These are phyloP conservation scores for Apiotrichum mycotoxinovorans DNA, from an alignment of 1,284 basidiomycete genomes.

Conservation along the genomic window DNA sequence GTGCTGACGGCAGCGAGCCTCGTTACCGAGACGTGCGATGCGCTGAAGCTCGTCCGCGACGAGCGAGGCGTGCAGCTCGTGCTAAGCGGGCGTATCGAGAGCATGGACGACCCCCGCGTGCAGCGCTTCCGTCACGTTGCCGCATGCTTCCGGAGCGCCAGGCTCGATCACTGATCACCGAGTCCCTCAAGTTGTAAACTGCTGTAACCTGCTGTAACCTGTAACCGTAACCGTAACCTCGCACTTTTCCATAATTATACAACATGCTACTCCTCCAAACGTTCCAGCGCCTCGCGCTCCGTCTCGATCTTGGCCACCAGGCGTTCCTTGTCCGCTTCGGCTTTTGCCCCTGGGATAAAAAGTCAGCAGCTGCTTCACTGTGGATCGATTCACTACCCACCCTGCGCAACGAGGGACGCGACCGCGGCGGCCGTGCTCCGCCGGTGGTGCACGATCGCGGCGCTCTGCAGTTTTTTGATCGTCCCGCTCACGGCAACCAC, in stretches of 20 bases:
- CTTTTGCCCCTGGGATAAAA: conserved; percentile 1
- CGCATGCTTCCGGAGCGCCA: conserved; percentile 11
- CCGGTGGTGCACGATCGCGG: conserved; percentile 42
- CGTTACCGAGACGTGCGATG: conserved; percentile 7
- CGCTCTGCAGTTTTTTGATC: conserved; percentile 43
- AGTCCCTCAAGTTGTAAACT: not conserved
- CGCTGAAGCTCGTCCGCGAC: conserved; percentile 19
- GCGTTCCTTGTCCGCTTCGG: conserved; percentile 14
- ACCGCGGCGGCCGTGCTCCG: conserved; percentile 26
- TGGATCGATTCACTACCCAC: conserved; percentile 1
- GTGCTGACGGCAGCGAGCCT: conserved; percentile 6
- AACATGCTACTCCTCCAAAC: conserved; percentile 19
- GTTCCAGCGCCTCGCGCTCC: conserved; percentile 13
- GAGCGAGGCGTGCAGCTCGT: conserved; percentile 15
- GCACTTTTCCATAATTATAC: conserved; percentile 13
- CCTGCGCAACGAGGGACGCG: conserved; percentile 17
- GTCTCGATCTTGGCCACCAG: conserved; percentile 8
- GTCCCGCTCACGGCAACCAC: conserved; percentile 45
- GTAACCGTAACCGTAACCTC: not conserved
- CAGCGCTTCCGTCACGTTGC: conserved; percentile 9
- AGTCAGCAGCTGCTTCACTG: conserved; percentile 1
- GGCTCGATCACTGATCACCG: not conserved
- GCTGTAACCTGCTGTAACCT: not conserved
- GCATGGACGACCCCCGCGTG: conserved; percentile 8
- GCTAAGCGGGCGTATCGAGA: not conserved